Percentiles rank a stretch among this genome's conserved stretches.
Conservation (phyloP, 352 stramenopile genomes). For the Thalassiosira delicatula region DNA sequence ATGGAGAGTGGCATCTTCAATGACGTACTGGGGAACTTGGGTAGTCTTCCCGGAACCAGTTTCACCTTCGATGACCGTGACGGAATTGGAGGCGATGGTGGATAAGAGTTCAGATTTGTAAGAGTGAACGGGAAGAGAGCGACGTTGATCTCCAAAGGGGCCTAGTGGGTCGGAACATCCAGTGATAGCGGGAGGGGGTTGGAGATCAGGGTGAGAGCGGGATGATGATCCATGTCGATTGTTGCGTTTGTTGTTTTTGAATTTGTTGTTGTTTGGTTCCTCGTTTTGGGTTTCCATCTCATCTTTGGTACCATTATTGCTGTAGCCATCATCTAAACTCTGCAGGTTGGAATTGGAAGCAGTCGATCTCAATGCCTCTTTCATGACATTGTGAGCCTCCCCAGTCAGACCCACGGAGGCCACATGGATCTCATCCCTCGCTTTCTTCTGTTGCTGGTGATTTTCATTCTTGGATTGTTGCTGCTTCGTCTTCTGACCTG, state of each 20-base stretch:
- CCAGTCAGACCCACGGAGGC: not conserved
- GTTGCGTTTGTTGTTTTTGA: not conserved
- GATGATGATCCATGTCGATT: too few species aligned
- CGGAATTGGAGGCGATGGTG: slow-evolving; percentile 49
- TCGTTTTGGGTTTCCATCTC: too few species aligned
- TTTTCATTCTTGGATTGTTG: not conserved
- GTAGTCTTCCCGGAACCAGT: slow-evolving; percentile 87
- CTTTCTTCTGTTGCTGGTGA: too few species aligned
- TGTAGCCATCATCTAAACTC: not conserved
- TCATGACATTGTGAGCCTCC: not conserved
- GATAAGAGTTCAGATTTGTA: slow-evolving; percentile 67
- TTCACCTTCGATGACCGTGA: slow-evolving; percentile 70
- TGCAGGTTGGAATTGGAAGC: not conserved
- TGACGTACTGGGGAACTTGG: slow-evolving; percentile 91
- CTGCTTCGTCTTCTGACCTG: not conserved
- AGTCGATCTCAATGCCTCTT: not conserved
- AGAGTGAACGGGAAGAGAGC: slow-evolving; percentile 62
- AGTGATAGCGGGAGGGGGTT: not conserved
- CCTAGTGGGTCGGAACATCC: not conserved
- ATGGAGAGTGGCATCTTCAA: slow-evolving; percentile 81
- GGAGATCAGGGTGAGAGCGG: not conserved
- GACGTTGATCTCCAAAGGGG: slow-evolving; percentile 12
- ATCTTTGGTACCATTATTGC: too few species aligned
- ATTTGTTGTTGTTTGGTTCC: too few species aligned
- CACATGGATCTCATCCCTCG: too few species aligned